These are phyloP conservation scores for Colletotrichum sp. DNA, from an alignment of 2,329 filamentous ascomycete species.

Conservation along the genomic window DNA sequence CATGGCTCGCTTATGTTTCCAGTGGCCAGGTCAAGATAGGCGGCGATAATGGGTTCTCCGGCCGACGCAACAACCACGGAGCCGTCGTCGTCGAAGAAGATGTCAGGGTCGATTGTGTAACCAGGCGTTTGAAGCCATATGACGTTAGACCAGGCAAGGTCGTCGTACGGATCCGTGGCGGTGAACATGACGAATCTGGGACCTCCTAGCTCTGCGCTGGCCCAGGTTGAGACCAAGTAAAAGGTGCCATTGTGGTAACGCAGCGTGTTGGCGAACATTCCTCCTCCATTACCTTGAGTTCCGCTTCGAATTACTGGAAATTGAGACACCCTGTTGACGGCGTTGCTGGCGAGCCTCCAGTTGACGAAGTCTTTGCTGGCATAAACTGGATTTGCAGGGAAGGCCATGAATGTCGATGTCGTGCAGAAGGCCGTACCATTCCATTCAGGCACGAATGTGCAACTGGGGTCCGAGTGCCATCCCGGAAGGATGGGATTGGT, in stretches of 20 bases:
- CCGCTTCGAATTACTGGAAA: slow-evolving; percentile 31
- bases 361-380: slow-evolving; percentile 54
- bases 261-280: slow-evolving; percentile 53
- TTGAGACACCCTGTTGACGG: slow-evolving; percentile 39
- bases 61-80: slow-evolving; percentile 37
- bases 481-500: slow-evolving; percentile 53
- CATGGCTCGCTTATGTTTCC: slow-evolving; percentile 33
- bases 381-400: slow-evolving; percentile 57
- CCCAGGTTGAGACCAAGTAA: slow-evolving; percentile 33
- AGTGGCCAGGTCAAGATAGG: slow-evolving; percentile 36
- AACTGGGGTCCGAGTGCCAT: slow-evolving; percentile 54
- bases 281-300: slow-evolving; percentile 22
- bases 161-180: slow-evolving; percentile 20
- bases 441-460: slow-evolving; percentile 35
- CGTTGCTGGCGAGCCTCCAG: slow-evolving; percentile 50
- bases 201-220: background rate
- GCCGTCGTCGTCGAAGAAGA: slow-evolving; percentile 58
- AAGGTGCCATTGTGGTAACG: slow-evolving; percentile 46
- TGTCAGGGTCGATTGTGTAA: slow-evolving; percentile 47
- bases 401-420: slow-evolving; percentile 56
- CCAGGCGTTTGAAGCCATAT: background rate
- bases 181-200: slow-evolving; percentile 11
- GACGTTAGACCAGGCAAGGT: slow-evolving; percentile 24
- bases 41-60: slow-evolving; percentile 26
- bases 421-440: slow-evolving; percentile 54